phyloP scores from a whole-genome alignment of 2,329 filamentous ascomycete species.

The Monosporascus sp. region DNA sequence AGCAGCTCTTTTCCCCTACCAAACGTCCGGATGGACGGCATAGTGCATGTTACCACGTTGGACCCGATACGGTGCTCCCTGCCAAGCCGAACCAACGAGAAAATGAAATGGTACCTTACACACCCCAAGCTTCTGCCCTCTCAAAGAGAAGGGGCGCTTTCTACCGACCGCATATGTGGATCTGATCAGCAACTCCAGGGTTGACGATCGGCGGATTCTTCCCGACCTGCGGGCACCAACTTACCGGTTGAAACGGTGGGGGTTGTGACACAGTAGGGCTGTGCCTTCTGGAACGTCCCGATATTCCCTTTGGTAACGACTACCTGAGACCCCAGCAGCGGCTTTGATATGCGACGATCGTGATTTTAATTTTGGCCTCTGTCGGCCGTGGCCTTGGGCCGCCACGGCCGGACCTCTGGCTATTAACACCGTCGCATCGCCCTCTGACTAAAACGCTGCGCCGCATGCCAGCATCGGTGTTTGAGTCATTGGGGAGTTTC shows the following conservation, averaged over 20 bases:
- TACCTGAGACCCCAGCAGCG: too few relatives aligned
- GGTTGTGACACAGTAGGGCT: neutral
- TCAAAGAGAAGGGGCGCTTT: conserved; percentile 63
- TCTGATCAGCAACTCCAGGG: conserved; percentile 48
- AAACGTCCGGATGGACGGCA: too few relatives aligned
- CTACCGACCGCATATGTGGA: conserved; percentile 62
- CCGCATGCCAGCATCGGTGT: neutral
- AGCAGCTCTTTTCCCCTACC: too few relatives aligned
- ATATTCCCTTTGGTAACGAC: too few relatives aligned
- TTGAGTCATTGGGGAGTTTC: neutral
- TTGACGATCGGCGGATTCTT: conserved; percentile 17
- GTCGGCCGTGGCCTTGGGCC: too few relatives aligned
- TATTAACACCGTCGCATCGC: neutral
- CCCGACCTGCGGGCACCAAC: conserved; percentile 20
- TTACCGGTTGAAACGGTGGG: conserved; percentile 9
- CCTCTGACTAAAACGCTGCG: neutral
- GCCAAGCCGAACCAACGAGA: neutral
- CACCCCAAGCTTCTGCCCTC: conserved; percentile 58
- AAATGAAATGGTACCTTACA: conserved; percentile 31
- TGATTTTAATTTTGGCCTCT: too few relatives aligned
- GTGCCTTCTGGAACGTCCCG: neutral
- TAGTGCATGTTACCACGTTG: too few relatives aligned
- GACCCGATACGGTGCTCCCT: too few relatives aligned
- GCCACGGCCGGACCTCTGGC: too few relatives aligned
- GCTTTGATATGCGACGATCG: too few relatives aligned